Evolutionary conservation across 2,329 filamentous ascomycete genomes (phyloP).

Genomic region (Dactylonectria estremocensis): DNA sequence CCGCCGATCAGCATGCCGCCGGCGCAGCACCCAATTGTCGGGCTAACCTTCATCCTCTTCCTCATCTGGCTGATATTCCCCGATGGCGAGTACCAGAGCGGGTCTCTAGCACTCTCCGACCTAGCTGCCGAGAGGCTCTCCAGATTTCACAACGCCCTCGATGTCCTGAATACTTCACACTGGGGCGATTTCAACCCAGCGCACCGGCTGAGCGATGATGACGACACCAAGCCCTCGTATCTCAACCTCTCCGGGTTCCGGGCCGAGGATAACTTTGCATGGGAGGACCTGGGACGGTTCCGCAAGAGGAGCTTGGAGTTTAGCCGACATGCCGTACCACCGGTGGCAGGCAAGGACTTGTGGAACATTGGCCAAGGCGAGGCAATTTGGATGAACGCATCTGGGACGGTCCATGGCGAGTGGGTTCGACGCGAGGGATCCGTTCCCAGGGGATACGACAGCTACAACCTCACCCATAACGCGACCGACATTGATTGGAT

Average conservation of each 20-base stretch:
- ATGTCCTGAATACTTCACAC: slow-evolving; percentile 67
- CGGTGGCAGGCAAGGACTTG: slow-evolving; percentile 58
- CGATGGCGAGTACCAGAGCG: slow-evolving; percentile 53
- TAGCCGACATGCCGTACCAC: slow-evolving; percentile 67
- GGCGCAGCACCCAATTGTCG: slow-evolving; percentile 58
- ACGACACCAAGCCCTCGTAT: slow-evolving; percentile 60
- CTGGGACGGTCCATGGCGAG: slow-evolving; percentile 81
- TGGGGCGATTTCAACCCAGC: slow-evolving; percentile 74
- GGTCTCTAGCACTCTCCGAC: slow-evolving; percentile 54
- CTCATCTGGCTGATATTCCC: slow-evolving; percentile 60
- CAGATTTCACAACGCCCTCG: slow-evolving; percentile 67
- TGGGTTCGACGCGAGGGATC: slow-evolving; percentile 76
- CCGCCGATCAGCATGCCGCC: slow-evolving; percentile 61
- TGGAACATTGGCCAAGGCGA: slow-evolving; percentile 58
- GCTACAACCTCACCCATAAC: slow-evolving; percentile 76
- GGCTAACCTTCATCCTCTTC: slow-evolving; percentile 50
- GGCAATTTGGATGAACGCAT: slow-evolving; percentile 82
- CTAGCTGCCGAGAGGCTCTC: slow-evolving; percentile 62
- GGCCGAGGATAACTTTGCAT: slow-evolving; percentile 81
- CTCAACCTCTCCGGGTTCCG: slow-evolving; percentile 86
- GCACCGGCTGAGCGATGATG: slow-evolving; percentile 55
- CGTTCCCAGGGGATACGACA: slow-evolving; percentile 62
- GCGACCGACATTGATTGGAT: slow-evolving; percentile 78
- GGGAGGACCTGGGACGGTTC: slow-evolving; percentile 80
- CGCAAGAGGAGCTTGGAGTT: slow-evolving; percentile 75